Evolutionary conservation across 805 yeast species (phyloP), one percentile per base, ranked within the genome.

Genomic region (Starmera dryadoides): DNA sequence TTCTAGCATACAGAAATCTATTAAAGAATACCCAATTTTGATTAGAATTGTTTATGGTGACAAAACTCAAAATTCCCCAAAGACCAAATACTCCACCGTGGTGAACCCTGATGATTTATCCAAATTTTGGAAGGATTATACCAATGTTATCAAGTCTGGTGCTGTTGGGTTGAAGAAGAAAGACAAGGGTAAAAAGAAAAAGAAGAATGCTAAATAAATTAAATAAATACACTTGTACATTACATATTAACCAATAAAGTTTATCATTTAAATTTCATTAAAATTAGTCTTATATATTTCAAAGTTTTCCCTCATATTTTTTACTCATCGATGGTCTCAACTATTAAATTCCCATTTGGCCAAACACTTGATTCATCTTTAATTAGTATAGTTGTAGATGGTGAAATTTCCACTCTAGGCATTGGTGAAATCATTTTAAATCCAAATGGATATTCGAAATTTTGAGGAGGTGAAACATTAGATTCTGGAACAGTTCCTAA

Each of bases 81-180:
- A 77, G 49, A 53, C 59, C n/a, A 85, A 85, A 53, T 57, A 81
- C 25, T 77, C 88, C 21, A 88, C 97, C 0, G 75, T 81, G 11
- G 88, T 89, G 6, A 73, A 73, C 21, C 65, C 79, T 1, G 73
- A 68, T 2, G 62, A 73, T 3, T 64, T 89, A 47, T 86, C 80
- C 45, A 58, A 65, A 42, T 89, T 89, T 58, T 89, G 96, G 96
- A 58, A 60, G 33, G 79, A 77, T 20, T 89, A 88, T 60, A 63
- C 86, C 1, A 77, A 76, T 33, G 74, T 74, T 0, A 68, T 88
- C 40, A 88, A 86, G 56, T 55, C 68, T 18, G 89, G 93, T 4
- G 77, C 85, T 59, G 64, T 65, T 3, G 96, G 95, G 2, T 69
- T 89, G 58, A 74, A 78, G 55, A 86, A 82, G 73, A 87, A 86